phyloP scores from a whole-genome alignment of 169 alveolate species.

The Plasmodium knowlesi region DNA sequence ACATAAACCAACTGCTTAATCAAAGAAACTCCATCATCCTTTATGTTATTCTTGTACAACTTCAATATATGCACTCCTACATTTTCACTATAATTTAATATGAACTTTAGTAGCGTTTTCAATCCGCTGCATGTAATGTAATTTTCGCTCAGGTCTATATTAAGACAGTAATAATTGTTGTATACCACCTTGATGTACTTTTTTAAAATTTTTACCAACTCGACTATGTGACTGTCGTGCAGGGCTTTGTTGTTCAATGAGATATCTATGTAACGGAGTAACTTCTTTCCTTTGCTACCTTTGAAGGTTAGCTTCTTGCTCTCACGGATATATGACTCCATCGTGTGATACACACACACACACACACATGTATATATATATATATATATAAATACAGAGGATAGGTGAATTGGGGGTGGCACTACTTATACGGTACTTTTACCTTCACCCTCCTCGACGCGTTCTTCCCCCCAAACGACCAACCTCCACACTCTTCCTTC shows the following conservation, averaged over 20 bases:
- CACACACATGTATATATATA: too few species aligned
- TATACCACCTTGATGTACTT: constrained; percentile 32
- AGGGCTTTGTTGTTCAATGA: constrained; percentile 60
- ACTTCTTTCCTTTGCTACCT: constrained; percentile 37
- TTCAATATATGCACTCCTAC: constrained; percentile 56
- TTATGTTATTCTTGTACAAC: constrained; percentile 62
- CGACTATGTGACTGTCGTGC: constrained; percentile 46
- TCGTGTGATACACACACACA: neutral
- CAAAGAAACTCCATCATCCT: constrained; percentile 68
- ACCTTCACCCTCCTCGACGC: neutral
- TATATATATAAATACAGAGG: too few species aligned
- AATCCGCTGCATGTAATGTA: constrained; percentile 60
- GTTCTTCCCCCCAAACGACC: neutral
- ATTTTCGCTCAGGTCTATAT: constrained; percentile 68
- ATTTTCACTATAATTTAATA: constrained; percentile 44
- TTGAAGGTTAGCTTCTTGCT: constrained; percentile 63
- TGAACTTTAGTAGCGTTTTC: constrained; percentile 34
- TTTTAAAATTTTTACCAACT: constrained; percentile 58
- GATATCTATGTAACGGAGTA: constrained; percentile 39
- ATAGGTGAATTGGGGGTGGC: too few species aligned
- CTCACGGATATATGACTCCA: constrained; percentile 69
- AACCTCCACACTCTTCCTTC: neutral
- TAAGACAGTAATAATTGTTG: constrained; percentile 40
- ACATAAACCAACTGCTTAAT: constrained; percentile 39
- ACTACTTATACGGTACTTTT: neutral